Evolutionary conservation across 441 rosid species (phyloP).

Genomic region (Mallotus japonicus): DNA sequence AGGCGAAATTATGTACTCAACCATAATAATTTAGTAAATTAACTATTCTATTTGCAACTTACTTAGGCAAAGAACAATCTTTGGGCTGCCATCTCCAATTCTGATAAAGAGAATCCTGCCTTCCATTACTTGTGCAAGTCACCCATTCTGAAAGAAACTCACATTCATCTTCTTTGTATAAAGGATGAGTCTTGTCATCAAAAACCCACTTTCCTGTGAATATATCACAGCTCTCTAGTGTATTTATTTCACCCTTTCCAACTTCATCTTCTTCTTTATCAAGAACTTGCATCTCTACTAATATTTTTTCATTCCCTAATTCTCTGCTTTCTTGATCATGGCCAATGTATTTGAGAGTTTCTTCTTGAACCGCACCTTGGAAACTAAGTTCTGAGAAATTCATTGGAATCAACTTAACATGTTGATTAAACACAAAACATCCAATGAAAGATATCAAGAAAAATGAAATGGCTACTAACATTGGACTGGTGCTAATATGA

Average conservation of each 20-base stretch:
- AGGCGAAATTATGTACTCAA: too few species aligned
- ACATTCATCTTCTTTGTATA: conserved; percentile 68
- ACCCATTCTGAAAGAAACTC: conserved; percentile 71
- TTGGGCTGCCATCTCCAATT: conserved; percentile 85
- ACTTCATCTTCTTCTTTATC: conserved; percentile 14
- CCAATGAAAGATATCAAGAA: neutral
- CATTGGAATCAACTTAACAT: neutral
- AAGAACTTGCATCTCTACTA: neutral
- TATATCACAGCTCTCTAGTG: conserved; percentile 45
- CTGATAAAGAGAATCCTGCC: conserved; percentile 65
- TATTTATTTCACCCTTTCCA: conserved; percentile 11
- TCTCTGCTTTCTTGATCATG: neutral
- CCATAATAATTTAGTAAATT: neutral
- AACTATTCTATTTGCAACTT: neutral
- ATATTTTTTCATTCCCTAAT: too few species aligned
- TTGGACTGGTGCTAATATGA: neutral
- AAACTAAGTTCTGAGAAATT: neutral
- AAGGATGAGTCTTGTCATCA: conserved; percentile 53
- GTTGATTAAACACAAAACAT: conserved; percentile 3
- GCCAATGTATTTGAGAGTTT: neutral
- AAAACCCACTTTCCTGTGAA: conserved; percentile 70
- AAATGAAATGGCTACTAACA: neutral
- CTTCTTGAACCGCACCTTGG: neutral
- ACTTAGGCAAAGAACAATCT: conserved; percentile 71
- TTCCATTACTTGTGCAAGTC: conserved; percentile 71